Evolutionary conservation across 2,329 filamentous ascomycete genomes (phyloP).

Genomic region (Ophiocordyceps robertsii): DNA sequence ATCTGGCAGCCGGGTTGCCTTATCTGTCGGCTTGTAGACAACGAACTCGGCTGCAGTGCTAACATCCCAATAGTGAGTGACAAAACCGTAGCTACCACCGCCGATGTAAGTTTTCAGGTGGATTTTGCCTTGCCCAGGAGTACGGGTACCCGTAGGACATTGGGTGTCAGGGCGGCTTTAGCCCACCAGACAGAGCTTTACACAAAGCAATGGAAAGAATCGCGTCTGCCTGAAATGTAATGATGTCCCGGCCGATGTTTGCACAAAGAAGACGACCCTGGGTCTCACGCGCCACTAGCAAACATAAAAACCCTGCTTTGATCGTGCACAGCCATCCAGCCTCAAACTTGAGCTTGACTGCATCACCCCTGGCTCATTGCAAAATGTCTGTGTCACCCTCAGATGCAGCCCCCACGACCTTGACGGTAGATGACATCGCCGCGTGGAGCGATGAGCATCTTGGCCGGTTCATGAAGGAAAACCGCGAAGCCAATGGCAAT

Average conservation of each 20-base stretch:
- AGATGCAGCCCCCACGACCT: not conserved
- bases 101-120: constrained; percentile 5
- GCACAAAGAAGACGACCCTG: too few species aligned
- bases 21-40: constrained; percentile 8
- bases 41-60: constrained; percentile 9
- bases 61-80: constrained; percentile 10
- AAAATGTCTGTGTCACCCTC: not conserved
- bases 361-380: not conserved
- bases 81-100: constrained; percentile 8
- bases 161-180: constrained; percentile 1
- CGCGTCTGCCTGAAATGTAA: not conserved
- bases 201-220: not conserved
- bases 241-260: too few species aligned
- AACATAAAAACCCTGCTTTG: too few species aligned
- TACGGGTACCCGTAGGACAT: constrained; percentile 4
- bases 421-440: not conserved
- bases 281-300: too few species aligned
- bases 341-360: too few species aligned
- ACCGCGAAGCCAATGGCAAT: not conserved
- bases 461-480: not conserved
- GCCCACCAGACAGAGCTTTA: constrained; percentile 3
- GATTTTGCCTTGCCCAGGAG: constrained; percentile 4
- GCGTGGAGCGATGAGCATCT: not conserved
- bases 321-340: too few species aligned
- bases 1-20: not conserved